Conservation (phyloP, 345 rosid species). For the Pistacia integerrima region DNA sequence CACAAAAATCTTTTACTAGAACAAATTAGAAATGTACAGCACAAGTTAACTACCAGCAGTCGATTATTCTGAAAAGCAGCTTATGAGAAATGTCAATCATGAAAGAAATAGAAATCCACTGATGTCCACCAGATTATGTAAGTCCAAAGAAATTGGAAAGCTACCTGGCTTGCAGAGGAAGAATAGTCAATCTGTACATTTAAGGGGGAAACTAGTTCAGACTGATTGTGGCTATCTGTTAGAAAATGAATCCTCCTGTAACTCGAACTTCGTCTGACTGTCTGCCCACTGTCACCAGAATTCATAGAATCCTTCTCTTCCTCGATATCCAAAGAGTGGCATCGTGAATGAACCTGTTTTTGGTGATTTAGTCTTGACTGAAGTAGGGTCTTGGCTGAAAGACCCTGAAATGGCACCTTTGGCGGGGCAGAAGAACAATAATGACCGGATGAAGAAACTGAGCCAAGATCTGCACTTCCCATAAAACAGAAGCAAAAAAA, state of each 20-base stretch:
- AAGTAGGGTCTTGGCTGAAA: conserved; percentile 30
- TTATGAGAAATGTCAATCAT: background rate
- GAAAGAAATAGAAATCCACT: background rate
- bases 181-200: conserved; percentile 46
- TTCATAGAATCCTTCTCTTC: conserved; percentile 32
- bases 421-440: conserved; percentile 33
- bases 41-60: background rate
- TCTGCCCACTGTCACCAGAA: conserved; percentile 37
- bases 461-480: conserved; percentile 39
- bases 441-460: conserved; percentile 42
- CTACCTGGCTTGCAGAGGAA: conserved; percentile 57
- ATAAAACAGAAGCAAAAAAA: conserved; percentile 1
- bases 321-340: conserved; percentile 46
- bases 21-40: background rate
- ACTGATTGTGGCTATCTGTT: conserved; percentile 44
- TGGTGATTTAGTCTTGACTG: conserved; percentile 38
- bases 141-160: conserved; percentile 15
- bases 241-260: conserved; percentile 36
- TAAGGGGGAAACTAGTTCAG: conserved; percentile 58
- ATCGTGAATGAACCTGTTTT: conserved; percentile 40
- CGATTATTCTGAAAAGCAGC: background rate
- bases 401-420: conserved; percentile 33
- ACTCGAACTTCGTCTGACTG: conserved; percentile 41
- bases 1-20: background rate
- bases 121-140: background rate